phyloP scores from a whole-genome alignment of 129 eudicot genomes.

The Flaveria bidentis region DNA sequence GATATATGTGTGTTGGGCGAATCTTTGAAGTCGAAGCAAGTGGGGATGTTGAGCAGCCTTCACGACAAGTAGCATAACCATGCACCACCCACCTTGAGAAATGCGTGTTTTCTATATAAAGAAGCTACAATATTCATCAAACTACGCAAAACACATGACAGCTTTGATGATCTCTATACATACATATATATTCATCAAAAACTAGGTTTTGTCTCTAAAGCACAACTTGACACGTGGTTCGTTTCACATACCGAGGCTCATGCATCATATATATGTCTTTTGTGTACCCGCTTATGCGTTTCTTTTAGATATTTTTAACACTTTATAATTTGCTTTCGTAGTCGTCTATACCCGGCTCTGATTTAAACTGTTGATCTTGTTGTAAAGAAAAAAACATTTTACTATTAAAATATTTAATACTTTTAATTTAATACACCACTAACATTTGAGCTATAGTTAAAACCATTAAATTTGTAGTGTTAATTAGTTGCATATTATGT shows the following conservation, averaged over 20 bases:
- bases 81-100: conserved; percentile 40
- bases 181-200: conserved; percentile 2
- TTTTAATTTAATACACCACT: too few species aligned
- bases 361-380: too few species aligned
- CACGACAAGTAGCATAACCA: conserved; percentile 36
- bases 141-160: conserved; percentile 35
- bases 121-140: conserved; percentile 25
- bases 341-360: too few species aligned
- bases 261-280: conserved; percentile 8
- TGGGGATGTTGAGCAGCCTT: conserved; percentile 27
- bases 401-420: too few species aligned
- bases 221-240: conserved; percentile 35
- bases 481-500: too few species aligned
- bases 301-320: not conserved
- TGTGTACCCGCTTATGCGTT: not conserved
- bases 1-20: not conserved
- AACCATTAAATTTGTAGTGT: too few species aligned
- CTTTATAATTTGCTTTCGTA: too few species aligned
- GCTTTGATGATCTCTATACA: conserved; percentile 1
- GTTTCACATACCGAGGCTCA: conserved; percentile 27
- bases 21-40: conserved; percentile 36
- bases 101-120: conserved; percentile 24
- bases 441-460: too few species aligned
- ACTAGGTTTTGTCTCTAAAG: conserved; percentile 26
- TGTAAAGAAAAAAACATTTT: too few species aligned